Evolutionary conservation across 2,329 filamentous ascomycete species (phyloP).

Genomic region (Fusarium sp.): DNA sequence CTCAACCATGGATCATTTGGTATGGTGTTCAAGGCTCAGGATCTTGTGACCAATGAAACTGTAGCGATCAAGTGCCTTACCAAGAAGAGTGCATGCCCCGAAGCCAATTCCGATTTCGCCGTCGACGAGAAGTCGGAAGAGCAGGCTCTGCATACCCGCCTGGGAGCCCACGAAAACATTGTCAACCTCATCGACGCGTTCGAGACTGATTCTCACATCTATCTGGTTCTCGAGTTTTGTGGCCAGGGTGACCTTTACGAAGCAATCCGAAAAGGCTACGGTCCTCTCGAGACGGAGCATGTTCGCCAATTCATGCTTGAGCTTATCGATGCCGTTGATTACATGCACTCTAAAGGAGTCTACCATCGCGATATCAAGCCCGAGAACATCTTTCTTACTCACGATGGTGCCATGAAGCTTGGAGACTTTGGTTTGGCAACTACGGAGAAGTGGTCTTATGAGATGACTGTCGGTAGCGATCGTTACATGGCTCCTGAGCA

Average conservation of each 20-base stretch:
- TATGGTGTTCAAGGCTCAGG: conserved; percentile 95
- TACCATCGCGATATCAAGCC: conserved; percentile 99
- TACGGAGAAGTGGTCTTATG: conserved; percentile 88
- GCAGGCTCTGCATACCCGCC: conserved; percentile 80
- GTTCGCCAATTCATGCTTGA: conserved; percentile 98
- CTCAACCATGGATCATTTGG: conserved; percentile 99
- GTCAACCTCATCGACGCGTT: conserved; percentile 94
- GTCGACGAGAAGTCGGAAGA: conserved; percentile 88
- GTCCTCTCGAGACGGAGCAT: conserved; percentile 94
- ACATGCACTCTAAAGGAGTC: conserved; percentile 90
- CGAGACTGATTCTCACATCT: conserved; percentile 90
- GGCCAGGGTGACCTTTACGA: conserved; percentile 96
- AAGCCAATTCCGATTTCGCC: conserved; percentile 73
- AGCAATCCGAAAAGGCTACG: conserved; percentile 89
- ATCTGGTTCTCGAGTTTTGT: conserved; percentile 95
- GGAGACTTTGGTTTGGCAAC: conserved; percentile 97
- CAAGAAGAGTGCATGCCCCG: conserved; percentile 77
- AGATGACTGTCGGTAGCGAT: conserved; percentile 95
- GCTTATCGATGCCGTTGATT: conserved; percentile 88
- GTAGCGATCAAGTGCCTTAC: conserved; percentile 98
- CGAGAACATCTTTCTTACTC: conserved; percentile 96
- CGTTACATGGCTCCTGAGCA: conserved; percentile 99
- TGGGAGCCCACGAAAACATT: conserved; percentile 87
- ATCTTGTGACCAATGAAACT: conserved; percentile 79
- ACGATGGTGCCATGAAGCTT: conserved; percentile 91